phyloP scores from a whole-genome alignment of 495 filamentous ascomycete species.

The Penicillium alfredii region DNA sequence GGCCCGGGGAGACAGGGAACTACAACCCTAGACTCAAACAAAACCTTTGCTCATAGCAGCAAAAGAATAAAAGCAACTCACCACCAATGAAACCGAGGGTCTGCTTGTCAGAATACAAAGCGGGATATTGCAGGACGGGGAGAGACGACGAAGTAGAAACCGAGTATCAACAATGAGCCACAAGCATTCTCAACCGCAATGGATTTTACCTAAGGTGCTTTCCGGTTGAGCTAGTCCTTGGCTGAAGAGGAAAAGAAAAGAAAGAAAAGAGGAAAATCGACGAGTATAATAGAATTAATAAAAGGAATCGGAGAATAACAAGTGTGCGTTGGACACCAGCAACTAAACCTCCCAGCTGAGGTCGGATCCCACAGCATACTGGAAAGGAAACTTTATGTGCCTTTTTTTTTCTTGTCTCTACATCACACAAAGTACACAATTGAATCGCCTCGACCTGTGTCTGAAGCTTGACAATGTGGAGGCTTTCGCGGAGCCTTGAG shows the following conservation, averaged over 20 bases:
- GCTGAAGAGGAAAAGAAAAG: background rate
- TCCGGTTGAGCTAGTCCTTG: conserved; percentile 1
- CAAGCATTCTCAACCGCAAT: background rate
- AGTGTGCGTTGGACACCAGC: background rate
- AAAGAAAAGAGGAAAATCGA: conserved; percentile 2
- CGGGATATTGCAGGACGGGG: background rate
- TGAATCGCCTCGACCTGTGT: too few relatives aligned
- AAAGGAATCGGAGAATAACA: conserved; percentile 1
- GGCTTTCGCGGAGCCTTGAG: too few relatives aligned
- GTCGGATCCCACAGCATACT: conserved; percentile 6
- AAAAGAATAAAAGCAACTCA: background rate
- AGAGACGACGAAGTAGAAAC: background rate
- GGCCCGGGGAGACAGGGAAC: too few relatives aligned
- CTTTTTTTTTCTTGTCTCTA: background rate
- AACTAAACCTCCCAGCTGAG: conserved; percentile 1
- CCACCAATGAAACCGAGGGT: too few relatives aligned
- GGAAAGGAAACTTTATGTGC: conserved; percentile 3
- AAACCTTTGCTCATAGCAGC: too few relatives aligned
- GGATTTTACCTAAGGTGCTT: conserved; percentile 1
- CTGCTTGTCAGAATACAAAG: background rate
- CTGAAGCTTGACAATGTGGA: too few relatives aligned
- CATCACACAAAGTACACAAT: conserved; percentile 1
- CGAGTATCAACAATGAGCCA: background rate
- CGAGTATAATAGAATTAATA: too few relatives aligned
- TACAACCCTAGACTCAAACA: too few relatives aligned